Conservation (phyloP, 1,284 basidiomycete species). For the Ustilago hordei region DNA sequence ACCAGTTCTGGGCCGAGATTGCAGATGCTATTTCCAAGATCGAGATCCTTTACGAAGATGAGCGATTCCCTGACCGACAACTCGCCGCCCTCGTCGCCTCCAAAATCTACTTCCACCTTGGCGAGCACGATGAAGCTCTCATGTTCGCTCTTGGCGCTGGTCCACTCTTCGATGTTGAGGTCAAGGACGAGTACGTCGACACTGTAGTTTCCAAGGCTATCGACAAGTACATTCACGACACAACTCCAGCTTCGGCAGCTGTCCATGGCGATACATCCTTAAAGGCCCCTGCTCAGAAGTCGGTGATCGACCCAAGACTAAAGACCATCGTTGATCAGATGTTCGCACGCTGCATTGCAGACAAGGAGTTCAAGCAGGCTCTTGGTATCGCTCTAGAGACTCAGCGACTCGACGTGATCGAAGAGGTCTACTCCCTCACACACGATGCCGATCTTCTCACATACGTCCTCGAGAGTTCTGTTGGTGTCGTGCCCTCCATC, state of each 20-base stretch:
- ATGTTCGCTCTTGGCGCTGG: conserved; percentile 68
- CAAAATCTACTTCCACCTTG: conserved; percentile 69
- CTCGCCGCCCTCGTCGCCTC: conserved; percentile 68
- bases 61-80: conserved; percentile 63
- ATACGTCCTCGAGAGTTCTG: conserved; percentile 67
- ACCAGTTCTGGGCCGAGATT: conserved; percentile 69
- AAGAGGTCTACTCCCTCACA: conserved; percentile 62
- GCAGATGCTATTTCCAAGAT: conserved; percentile 67
- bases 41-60: conserved; percentile 67
- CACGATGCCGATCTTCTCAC: conserved; percentile 63
- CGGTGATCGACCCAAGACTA: conserved; percentile 53
- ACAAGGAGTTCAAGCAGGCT: conserved; percentile 65
- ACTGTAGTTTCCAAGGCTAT: conserved; percentile 69
- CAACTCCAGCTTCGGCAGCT: conserved; percentile 20
- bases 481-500: conserved; percentile 61
- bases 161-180: conserved; percentile 65
- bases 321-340: conserved; percentile 67
- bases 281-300: conserved; percentile 19
- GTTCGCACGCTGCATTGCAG: conserved; percentile 65
- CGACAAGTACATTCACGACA: conserved; percentile 64
- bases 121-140: conserved; percentile 68
- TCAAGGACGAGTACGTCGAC: conserved; percentile 67
- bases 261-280: conserved; percentile 15
- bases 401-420: conserved; percentile 65
- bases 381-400: conserved; percentile 68